Evolutionary conservation across 768 basidiomycete genomes (phyloP).

Genomic region (Suillus cothurnatus): DNA sequence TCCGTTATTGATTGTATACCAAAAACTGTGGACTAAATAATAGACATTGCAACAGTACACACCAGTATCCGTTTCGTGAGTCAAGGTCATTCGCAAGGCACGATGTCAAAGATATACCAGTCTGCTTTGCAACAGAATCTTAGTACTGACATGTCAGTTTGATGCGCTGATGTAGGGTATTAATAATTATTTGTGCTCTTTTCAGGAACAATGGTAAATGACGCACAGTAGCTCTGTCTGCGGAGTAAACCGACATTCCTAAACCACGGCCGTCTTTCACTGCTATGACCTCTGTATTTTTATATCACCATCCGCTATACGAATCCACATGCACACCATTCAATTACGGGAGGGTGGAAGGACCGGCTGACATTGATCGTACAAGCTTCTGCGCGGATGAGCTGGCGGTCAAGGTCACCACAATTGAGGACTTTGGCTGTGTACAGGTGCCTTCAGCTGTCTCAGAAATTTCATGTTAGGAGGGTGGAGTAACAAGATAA

Average conservation of each 20-base stretch:
- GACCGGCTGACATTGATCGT: slow-evolving; percentile 82
- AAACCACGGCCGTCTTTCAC: background rate
- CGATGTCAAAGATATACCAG: background rate
- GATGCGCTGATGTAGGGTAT: background rate
- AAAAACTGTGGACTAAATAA: background rate
- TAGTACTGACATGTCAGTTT: background rate
- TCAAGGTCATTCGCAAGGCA: background rate
- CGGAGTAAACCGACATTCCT: background rate
- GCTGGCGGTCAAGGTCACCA: slow-evolving; percentile 86
- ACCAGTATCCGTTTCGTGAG: background rate
- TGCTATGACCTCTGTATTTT: slow-evolving; percentile 5
- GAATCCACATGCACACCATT: slow-evolving; percentile 84
- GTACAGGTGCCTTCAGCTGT: slow-evolving; percentile 83
- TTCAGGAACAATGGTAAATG: background rate
- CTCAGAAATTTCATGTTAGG: slow-evolving; percentile 1
- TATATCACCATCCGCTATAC: slow-evolving; percentile 1
- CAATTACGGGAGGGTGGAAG: slow-evolving; percentile 85
- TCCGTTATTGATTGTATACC: background rate
- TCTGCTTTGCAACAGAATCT: background rate
- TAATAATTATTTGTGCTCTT: background rate
- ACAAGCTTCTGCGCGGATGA: slow-evolving; percentile 86
- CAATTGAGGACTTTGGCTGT: slow-evolving; percentile 75
- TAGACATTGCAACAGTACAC: background rate
- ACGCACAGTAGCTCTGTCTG: background rate
- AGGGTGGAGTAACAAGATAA: background rate